Base-by-base conservation (phyloP, 225 moss, liverwort and hornwort species). In the Polytrichum commune region DNA sequence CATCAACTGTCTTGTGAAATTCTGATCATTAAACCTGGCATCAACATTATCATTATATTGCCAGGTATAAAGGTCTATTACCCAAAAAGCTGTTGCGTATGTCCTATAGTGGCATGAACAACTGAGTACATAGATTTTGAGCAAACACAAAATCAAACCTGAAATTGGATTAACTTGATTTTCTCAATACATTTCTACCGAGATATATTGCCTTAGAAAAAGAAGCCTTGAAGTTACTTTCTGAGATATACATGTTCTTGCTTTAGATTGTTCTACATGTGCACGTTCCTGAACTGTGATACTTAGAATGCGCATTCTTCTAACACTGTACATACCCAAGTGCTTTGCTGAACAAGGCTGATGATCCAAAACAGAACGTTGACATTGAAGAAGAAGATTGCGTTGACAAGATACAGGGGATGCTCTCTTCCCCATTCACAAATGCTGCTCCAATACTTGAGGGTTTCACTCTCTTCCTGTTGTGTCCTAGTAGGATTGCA, bases 331-430 rank as follows among this genome's bases (percentile, higher is more conserved):
- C 73, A 13, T 73, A 91, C 91, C 98, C 98, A 98, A 29, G 85
- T 74, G 71, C 79, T 90, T 53, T 73, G 75, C 69, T 98, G 98
- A 22, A 89, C 29, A 24, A 91, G 80, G 55, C 91, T 91, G 71
- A 93, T 83, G 77, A 89, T 70, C 95, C 95, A 98, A 30, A 98
- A 95, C 30, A 98, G 72, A 57, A 95, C 74, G 63, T 90, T 70
- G 55, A 98, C 87, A 46, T 95, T 95, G 68, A 98, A 74, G 33
- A 98, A 80, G 72, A 95, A 93, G 69, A 95, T 77, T 20, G 82
- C 73, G 35, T 95, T 98, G 60, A 91, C 75, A 1, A 95, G 80
- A 30, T 72, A 72, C 64, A 87, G 53, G 8, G 95, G 93, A 74
- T 95, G 75, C 7, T 74, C 63, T 72, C 74, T 63, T 16, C 94